Evolutionary conservation across 768 basidiomycete genomes (phyloP), one percentile per base, ranked within the genome.

Genomic region (Lentinula raphanica): DNA sequence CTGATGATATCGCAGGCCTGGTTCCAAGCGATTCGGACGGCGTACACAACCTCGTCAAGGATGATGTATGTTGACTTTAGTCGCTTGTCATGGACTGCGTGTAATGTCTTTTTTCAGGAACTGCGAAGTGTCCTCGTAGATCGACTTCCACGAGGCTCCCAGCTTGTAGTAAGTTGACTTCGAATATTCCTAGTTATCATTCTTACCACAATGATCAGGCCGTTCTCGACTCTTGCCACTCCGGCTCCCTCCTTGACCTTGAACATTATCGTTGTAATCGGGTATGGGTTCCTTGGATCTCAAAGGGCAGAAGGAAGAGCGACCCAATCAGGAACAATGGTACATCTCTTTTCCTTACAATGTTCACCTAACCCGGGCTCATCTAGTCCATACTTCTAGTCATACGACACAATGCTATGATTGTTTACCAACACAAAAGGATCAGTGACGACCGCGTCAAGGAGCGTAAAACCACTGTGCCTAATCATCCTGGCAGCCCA

Each of bases 281-380:
- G 17, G 73, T 78, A 2, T 79, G 73, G 45, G 75, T 78, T 1
- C 79, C 79, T 0, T 80, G 77, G 77, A 58, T 74, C 2, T 77
- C 74, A 36, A 79, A 78, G 60, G 77, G 76, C 13, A 67, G 62
- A 29, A 63, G 79, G 5, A 64, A 67, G 35, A 74, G 74, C 31
- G 66, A 71, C 40, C 66, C 71, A 5, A 59, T 59, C 36, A 68
- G 69, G 70, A 75, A 73, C 38, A 51, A 66, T 25, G 68, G 75
- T 74, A 35, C 39, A 70, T 59, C 13, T 19, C 8, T n/a, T 31
- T 45, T 49, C n/a, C n/a, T 5, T 3, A 29, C 28, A 54, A 17
- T 44, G 13, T 5, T 44, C 27, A 5, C 9, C 17, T n/a, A n/a
- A n/a, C n/a, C 3, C 13, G 17, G 28, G 27, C 27, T 19, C 15